Percentiles rank a stretch among this genome's conserved stretches.
Conservation (phyloP, 2,329 filamentous ascomycete species). For the Aspergillus ochraceus region DNA sequence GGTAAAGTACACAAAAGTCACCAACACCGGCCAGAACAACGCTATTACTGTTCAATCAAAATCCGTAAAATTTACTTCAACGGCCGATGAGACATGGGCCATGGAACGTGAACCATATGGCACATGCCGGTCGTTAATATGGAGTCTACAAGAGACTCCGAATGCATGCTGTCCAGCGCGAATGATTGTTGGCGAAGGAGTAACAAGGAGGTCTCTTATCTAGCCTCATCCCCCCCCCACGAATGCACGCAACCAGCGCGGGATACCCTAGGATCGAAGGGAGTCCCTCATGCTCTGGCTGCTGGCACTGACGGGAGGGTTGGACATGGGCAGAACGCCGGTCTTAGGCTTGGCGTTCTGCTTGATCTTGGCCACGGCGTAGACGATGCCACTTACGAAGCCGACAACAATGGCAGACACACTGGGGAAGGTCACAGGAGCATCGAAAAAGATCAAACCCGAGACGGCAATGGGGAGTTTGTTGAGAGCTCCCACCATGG, state of each 20-base stretch:
- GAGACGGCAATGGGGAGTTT: slow-evolving; percentile 94
- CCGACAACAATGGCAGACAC: slow-evolving; percentile 89
- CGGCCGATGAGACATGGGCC: slow-evolving; percentile 30
- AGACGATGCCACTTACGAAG: slow-evolving; percentile 90
- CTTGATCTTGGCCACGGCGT: slow-evolving; percentile 81
- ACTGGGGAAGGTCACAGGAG: slow-evolving; percentile 87
- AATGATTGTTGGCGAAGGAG: not conserved
- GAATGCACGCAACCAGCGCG: not conserved
- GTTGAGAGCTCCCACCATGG: slow-evolving; percentile 97
- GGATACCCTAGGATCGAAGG: slow-evolving; percentile 61
- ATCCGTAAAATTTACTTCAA: slow-evolving; percentile 7
- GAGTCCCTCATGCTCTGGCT: slow-evolving; percentile 87
- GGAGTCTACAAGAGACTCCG: not conserved
- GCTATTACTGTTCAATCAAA: slow-evolving; percentile 16
- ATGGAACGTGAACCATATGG: slow-evolving; percentile 32
- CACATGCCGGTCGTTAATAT: slow-evolving; percentile 23
- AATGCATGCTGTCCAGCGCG: not conserved
- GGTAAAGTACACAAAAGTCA: slow-evolving; percentile 14
- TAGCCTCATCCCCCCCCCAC: not conserved
- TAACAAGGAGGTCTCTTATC: not conserved
- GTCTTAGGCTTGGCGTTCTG: slow-evolving; percentile 68
- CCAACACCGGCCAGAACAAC: slow-evolving; percentile 25
- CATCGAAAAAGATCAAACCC: slow-evolving; percentile 92
- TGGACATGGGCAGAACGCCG: slow-evolving; percentile 64
- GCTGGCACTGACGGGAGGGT: slow-evolving; percentile 82